Conservation (phyloP, 768 basidiomycete species). For the Mycena galericulata region DNA sequence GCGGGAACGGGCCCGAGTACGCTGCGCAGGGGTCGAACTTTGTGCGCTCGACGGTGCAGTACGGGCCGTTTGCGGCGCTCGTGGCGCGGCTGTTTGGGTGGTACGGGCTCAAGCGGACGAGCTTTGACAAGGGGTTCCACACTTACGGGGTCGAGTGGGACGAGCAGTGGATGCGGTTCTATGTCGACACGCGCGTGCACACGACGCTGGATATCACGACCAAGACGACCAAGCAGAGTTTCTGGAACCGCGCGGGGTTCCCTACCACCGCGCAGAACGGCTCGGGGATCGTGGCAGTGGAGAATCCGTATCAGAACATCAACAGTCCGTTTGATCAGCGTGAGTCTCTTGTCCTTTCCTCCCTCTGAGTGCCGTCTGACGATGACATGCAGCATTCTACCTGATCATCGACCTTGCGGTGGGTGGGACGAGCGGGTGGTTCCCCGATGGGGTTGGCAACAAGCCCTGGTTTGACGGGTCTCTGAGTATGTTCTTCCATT, state of each 20-base stretch:
- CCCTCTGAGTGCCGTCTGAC: conserved; percentile 40
- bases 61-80: conserved; percentile 65
- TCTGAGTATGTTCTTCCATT: conserved; percentile 51
- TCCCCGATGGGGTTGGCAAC: conserved; percentile 80
- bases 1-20: conserved; percentile 72
- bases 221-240: conserved; percentile 62
- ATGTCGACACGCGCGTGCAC: conserved; percentile 78
- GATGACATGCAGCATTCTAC: conserved; percentile 72
- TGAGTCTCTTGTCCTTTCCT: conserved; percentile 46
- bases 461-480: conserved; percentile 85
- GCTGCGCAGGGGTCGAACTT: conserved; percentile 68
- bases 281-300: conserved; percentile 58
- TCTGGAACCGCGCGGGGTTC: conserved; percentile 79
- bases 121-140: conserved; percentile 72
- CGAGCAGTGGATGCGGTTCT: conserved; percentile 74
- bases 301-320: conserved; percentile 75
- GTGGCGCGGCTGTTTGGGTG: conserved; percentile 72
- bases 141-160: conserved; percentile 86
- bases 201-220: conserved; percentile 71
- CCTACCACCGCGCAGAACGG: conserved; percentile 73
- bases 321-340: conserved; percentile 87
- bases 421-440: conserved; percentile 91
- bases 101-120: conserved; percentile 64
- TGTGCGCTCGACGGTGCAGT: conserved; percentile 73
- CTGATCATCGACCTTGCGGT: conserved; percentile 79